phyloP scores from a whole-genome alignment of 306 rosid species.

The Cicer bijugum region DNA sequence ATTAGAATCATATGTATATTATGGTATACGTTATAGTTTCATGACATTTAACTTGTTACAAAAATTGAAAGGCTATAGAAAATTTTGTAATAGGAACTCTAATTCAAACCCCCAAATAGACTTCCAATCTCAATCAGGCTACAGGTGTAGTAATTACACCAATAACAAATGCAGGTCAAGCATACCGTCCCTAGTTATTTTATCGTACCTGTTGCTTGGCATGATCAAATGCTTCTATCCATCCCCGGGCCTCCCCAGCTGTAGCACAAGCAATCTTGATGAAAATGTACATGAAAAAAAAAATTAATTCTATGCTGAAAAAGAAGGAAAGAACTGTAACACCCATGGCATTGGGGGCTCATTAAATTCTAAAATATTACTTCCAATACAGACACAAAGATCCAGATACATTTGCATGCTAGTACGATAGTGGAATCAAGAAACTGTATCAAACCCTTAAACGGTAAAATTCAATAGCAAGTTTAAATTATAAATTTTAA shows the following conservation, averaged over 20 bases:
- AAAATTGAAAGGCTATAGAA: constrained; percentile 33
- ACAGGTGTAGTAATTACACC: constrained; percentile 31
- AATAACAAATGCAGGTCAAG: constrained; percentile 31
- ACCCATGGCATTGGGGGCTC: constrained; percentile 1
- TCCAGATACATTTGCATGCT: constrained; percentile 29
- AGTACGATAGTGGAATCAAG: constrained; percentile 32
- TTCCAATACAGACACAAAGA: constrained; percentile 14
- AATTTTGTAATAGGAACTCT: constrained; percentile 24
- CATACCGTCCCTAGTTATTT: constrained; percentile 31
- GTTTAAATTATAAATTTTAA: constrained; percentile 1
- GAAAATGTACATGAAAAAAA: constrained; percentile 38
- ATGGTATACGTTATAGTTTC: constrained; percentile 17
- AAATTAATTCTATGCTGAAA: constrained; percentile 42
- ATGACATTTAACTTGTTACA: constrained; percentile 32
- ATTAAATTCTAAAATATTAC: constrained; percentile 31
- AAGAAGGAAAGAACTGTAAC: constrained; percentile 12
- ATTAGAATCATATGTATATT: constrained; percentile 40
- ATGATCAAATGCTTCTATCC: constrained; percentile 97
- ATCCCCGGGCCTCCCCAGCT: constrained; percentile 78
- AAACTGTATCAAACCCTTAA: constrained; percentile 28
- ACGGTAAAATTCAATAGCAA: background rate
- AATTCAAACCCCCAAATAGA: constrained; percentile 39
- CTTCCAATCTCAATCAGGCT: constrained; percentile 34
- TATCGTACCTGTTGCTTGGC: constrained; percentile 91
- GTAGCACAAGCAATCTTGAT: constrained; percentile 86